These are phyloP conservation scores for Eruca vesicaria DNA, from an alignment of 441 rosid species.

Conservation along the genomic window DNA sequence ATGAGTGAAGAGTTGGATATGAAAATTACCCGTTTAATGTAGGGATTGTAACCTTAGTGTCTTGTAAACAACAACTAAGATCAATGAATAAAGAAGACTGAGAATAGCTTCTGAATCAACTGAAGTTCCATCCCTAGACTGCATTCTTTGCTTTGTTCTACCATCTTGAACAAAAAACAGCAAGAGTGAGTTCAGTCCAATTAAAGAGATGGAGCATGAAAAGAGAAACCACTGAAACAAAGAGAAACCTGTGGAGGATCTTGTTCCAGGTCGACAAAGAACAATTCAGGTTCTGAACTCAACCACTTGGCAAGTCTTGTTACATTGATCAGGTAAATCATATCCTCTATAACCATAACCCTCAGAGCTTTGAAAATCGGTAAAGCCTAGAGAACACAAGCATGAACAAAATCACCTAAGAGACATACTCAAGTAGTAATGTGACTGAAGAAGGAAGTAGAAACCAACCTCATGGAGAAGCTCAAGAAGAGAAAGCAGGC, in stretches of 20 bases:
- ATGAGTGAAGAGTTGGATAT: neutral
- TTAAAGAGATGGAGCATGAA: neutral
- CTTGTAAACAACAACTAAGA: constrained; percentile 74
- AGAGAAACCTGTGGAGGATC: constrained; percentile 82
- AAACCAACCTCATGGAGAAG: constrained; percentile 52
- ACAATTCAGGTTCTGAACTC: constrained; percentile 47
- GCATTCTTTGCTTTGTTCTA: constrained; percentile 45
- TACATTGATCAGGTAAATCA: constrained; percentile 78
- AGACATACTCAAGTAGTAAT: neutral
- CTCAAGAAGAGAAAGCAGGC: constrained; percentile 63
- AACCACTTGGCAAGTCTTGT: constrained; percentile 51
- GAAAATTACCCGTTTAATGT: constrained; percentile 76
- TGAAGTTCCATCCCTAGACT: constrained; percentile 50
- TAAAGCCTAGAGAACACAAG: constrained; percentile 27
- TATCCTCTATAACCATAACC: constrained; percentile 82
- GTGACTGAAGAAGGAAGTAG: neutral
- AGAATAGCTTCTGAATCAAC: constrained; percentile 62
- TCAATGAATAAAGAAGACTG: constrained; percentile 55
- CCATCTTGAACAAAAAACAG: constrained; percentile 55
- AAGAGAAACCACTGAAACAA: constrained; percentile 7
- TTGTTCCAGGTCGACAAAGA: constrained; percentile 70
- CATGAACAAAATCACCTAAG: neutral
- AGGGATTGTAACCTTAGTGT: constrained; percentile 77
- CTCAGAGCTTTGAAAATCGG: constrained; percentile 52
- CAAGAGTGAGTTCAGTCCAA: neutral